Base-by-base conservation (phyloP, 495 filamentous ascomycete species). In the Penicillium steckii region DNA sequence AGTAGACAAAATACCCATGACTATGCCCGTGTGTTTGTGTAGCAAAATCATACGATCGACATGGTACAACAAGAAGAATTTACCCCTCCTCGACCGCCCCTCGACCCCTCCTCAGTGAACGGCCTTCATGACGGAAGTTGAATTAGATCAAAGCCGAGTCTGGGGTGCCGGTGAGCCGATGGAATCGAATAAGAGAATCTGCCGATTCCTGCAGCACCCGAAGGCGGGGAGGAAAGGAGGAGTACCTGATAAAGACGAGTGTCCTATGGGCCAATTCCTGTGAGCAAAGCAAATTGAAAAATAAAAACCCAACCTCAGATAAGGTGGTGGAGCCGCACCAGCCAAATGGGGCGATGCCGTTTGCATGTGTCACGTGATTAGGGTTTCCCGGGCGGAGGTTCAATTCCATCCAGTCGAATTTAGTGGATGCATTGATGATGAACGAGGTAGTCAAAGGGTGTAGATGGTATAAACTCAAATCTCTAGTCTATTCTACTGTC, bases 241-340 rank as follows among this genome's bases (percentile, higher is more conserved):
- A n/a, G n/a, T n/a, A n/a, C n/a, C 18, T 12, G 25, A 22, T 24
- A 22, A 45, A 35, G 35, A n/a, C 6, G 35, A 26, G 44, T 18
- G 44, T 42, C 38, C 24, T 52, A 32, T 52, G 30, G 9, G 30
- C n/a, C 4, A 50, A 41, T 60, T 57, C 44, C 18, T 48, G 54
- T 65, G 62, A 62, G 60, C 57, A 65, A n/a, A 62, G 46, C 19
- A 33, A 46, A 47, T 62, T 56, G 50, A 53, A 48, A 57, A 55
- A 55, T 27, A 37, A 57, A 65, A 59, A 38, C 25, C 27, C 37
- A 29, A 46, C 54, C 55, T 60, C 56, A 65, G 62, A 65, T 65
- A 65, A 62, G 59, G 32, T 60, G 46, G 52, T 54, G 52, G 52
- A 41, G 45, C 2, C 35, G 17, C 37, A n/a, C 29, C 19, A 33